Base-by-base conservation (phyloP, 805 yeast species). In the Dipodascopsis tothii region DNA sequence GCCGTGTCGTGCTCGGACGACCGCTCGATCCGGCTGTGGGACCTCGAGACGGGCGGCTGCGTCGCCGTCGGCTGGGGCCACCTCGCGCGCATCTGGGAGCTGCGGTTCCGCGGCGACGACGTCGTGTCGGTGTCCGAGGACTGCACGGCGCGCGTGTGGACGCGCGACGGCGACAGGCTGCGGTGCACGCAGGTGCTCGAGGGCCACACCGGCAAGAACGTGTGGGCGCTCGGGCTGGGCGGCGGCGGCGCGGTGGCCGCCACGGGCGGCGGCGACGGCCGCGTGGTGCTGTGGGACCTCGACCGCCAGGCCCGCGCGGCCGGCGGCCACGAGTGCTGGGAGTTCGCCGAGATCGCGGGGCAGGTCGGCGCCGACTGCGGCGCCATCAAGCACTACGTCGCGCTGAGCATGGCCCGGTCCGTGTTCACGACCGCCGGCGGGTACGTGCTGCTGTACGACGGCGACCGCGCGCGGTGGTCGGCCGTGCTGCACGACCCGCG, bases 211-310 rank as follows among this genome's bases (percentile, higher is more conserved):
- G 96, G 94, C 2, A 81, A 92, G 60, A 90, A 84, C 57, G 74
- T 83, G 1, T 92, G 97, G 98, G 56, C 63, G 21, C 45, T 64
- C 5, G 77, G 85, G 20, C 74, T 81, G 2, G 84, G 78, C 52
- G 70, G 77, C 0, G 69, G 72, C 35, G 70, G 68, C 25, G 57
- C 65, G 18, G 53, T 80, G 2, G 78, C 81, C 5, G 87, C 78
- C 2, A 84, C 95, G 9, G 92, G 95, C 34, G 98, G 98, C 30
- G 94, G 94, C 33, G 98, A 92, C 64, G 96, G 96, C 0, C 75
- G 83, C 53, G 63, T 88, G 1, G 72, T 83, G 50, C 52, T 83
- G 3, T 77, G 80, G 57, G 82, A 42, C 21, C 19, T 30, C 5
- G 27, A 39, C 2, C 19, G 7, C 2, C 49, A 58, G 25, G 39